Evolutionary conservation across 805 yeast genomes (phyloP).

Genomic region (Helenozyma baotianmanensis): DNA sequence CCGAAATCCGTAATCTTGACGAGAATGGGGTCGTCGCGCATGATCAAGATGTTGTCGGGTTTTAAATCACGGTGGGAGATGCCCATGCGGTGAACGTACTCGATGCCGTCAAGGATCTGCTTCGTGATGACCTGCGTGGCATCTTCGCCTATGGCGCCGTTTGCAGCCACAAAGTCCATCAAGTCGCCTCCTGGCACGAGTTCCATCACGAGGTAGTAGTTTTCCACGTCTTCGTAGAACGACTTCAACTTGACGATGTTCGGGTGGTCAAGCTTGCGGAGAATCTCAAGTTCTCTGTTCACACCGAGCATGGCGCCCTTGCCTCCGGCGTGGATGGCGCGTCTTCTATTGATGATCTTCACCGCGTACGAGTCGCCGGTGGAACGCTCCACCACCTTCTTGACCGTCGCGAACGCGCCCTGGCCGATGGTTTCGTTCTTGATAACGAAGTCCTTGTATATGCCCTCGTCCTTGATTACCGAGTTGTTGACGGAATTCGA

Average conservation of each 20-base stretch:
- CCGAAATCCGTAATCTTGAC: slow-evolving; percentile 98
- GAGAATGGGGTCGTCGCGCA: slow-evolving; percentile 83
- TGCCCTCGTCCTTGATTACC: slow-evolving; percentile 48
- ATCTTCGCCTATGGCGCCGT: slow-evolving; percentile 88
- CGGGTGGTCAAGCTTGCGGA: slow-evolving; percentile 75
- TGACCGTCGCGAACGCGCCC: slow-evolving; percentile 97
- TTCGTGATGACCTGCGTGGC: slow-evolving; percentile 82
- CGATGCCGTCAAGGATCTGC: slow-evolving; percentile 79
- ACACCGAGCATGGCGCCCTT: slow-evolving; percentile 61
- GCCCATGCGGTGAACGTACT: slow-evolving; percentile 83
- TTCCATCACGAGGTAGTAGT: slow-evolving; percentile 90
- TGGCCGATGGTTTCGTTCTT: slow-evolving; percentile 87
- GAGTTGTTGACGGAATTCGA: slow-evolving; percentile 18
- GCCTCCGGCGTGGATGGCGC: slow-evolving; percentile 67
- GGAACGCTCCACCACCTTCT: slow-evolving; percentile 79
- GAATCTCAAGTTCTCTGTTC: slow-evolving; percentile 77
- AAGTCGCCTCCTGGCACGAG: slow-evolving; percentile 94
- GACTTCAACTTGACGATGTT: slow-evolving; percentile 80
- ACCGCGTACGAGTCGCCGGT: slow-evolving; percentile 88
- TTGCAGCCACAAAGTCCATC: slow-evolving; percentile 94
- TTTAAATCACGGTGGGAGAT: slow-evolving; percentile 95
- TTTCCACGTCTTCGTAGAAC: slow-evolving; percentile 76
- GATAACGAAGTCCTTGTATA: slow-evolving; percentile 67
- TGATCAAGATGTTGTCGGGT: slow-evolving; percentile 91
- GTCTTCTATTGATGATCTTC: slow-evolving; percentile 79